Evolutionary conservation across 2,329 filamentous ascomycete genomes (phyloP), one percentile per base, ranked within the genome.

Genomic region (Myrmaecium sp.): DNA sequence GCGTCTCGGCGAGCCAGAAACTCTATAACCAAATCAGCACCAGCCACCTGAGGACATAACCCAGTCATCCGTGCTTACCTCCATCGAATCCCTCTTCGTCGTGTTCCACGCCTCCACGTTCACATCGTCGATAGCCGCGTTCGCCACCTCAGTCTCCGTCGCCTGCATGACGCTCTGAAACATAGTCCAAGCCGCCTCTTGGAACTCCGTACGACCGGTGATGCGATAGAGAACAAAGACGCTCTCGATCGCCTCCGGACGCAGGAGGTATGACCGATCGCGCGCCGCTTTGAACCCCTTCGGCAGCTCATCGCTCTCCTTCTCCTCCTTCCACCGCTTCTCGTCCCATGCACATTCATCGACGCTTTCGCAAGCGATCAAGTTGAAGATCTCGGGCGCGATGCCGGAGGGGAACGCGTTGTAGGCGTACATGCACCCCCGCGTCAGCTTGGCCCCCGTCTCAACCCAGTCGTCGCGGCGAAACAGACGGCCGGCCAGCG

Each of bases 361-460:
- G 2, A 44, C 40, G 2, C 33, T 36, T 3, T 31, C 32, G 40
- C 69, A 74, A 2, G 64, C 54, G 3, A 64, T 35, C 29, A 67
- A 47, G 14, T 56, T 41, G 40, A 69, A 69, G 14, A 52, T 47
- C 37, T 74, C 69, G 0, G 69, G 66, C 66, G 72, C 72, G 30
- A 74, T 59, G 2, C 68, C 67, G 0, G 61, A 56, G 3, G 60
- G 58, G 23, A 63, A 62, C 4, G 57, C 50, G 28, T 61, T 52
- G 40, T 73, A 73, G 5, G 66, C 59, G 59, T 64, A 73, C 14
- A 72, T 60, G 40, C 69, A 74, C 10, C 66, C 69, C 32, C 69
- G 60, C 0, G 66, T 70, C 14, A 73, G 51, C 39, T 69, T 65
- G 25, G 55, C 53, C 13, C 65, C 69, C 21, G 72, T 56, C 2